Evolutionary conservation across 1,284 basidiomycete species (phyloP), one percentile per base, ranked within the genome.

Genomic region (Cryptococcus wingfieldii): DNA sequence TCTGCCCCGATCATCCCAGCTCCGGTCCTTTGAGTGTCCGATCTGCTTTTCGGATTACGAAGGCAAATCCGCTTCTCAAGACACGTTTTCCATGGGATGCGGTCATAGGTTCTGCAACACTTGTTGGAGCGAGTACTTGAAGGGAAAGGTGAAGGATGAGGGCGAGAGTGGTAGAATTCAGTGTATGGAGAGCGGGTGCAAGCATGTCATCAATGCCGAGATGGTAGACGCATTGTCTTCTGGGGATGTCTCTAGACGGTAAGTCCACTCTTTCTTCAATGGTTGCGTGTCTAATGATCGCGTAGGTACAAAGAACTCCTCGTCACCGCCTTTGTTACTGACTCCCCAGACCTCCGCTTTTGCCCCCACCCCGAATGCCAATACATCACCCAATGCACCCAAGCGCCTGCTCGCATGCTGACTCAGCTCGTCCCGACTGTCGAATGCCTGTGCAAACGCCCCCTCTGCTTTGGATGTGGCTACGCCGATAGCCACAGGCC

Each of bases 151-250:
- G 69, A 84, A 83, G 60, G 87, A 87, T 57, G 95, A 98, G 72
- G 90, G 88, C 54, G 95, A 98, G 74, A 86, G 87, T 62, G 79
- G 82, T 42, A 70, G 79, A 19, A 86, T 98, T 61, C 84, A 89
- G 60, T 99, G 95, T 80, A 97, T 99, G 95, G 88, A 87, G 38
- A 88, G 88, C 68, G 86, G 85, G 45, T 99, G 96, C 77, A 81
- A 83, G 31, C 80, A 90, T 52, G 83, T 93, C 53, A 85, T 89
- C 3, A 77, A 80, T 47, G 79, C 79, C 50, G 77, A 77, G 47
- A 77, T 79, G 1, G 77, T 84, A 13, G 75, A 78, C 50, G 70
- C 75, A 43, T 64, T 83, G 16, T 78, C 81, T 3, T 64, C 74
- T 18, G 58, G 66, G 1, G 62, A 70, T 8, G 67, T 72, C 1